Base-by-base conservation (phyloP, 257 asterid species). In the Fraxinus cuspidata region DNA sequence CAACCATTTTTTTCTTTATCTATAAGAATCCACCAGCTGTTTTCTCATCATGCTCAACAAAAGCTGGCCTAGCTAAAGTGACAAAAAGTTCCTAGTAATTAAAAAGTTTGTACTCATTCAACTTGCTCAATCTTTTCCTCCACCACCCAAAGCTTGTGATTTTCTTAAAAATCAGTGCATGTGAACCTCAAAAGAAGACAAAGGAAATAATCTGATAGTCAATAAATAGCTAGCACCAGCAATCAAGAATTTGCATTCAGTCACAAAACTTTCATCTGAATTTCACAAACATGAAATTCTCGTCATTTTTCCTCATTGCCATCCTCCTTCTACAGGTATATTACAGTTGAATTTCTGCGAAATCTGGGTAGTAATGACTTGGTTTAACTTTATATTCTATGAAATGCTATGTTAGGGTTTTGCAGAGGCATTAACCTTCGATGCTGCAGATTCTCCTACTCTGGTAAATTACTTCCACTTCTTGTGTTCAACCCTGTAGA, bases 281-380 rank as follows among this genome's bases (percentile, higher is more conserved):
- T 53, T 53, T 53, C 27, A 16, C 7, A 13, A 60, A 80, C 40
- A 84, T 84, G 87, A 84, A 84, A 80, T 40, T 70, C 25, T 74
- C 74, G 65, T 37, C 80, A 18, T 10, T 81, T 5, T 56, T 84
- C 16, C 32, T 83, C 49, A 53, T 77, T 38, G 53, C 70, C 74
- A 40, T 81, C 29, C 83, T 84, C 75, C 83, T 84, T 2, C 76
- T 78, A 19, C 77, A 80, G 82, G 84, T 80, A 71, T 12, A 7
- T 37, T 21, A 56, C 66, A 21, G 16, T n/a, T n/a, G 10, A n/a
- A n/a, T 7, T 56, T n/a, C 65, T 53, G 64, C 12, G n/a, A 18
- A 53, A 4, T 9, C 65, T 56, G 25, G 65, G 11, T 21, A 21
- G 13, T 56, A n/a, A 7, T 21, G 28, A 21, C 66, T 58, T 58